Conservation (phyloP, 2,329 filamentous ascomycete genomes). For the Daldinia sp. region DNA sequence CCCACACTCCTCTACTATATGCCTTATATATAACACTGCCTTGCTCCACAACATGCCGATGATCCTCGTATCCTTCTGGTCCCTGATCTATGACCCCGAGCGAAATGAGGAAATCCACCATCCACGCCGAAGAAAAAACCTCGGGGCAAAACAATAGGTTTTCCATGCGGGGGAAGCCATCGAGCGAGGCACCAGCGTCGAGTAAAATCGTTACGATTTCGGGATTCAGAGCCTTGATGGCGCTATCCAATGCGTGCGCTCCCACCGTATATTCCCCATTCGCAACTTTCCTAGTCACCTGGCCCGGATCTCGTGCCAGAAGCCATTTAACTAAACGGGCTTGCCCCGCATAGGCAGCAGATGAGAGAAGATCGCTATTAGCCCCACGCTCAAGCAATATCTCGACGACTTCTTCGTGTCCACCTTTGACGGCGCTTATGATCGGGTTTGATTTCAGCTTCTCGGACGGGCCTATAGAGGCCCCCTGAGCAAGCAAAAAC, state of each 20-base stretch:
- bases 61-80: neutral
- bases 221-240: neutral
- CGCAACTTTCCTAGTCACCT: neutral
- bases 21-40: neutral
- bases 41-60: neutral
- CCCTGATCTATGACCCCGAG: neutral
- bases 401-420: slow-evolving; percentile 3
- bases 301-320: neutral
- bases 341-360: neutral
- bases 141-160: no score
- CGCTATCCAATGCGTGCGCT: neutral
- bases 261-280: neutral
- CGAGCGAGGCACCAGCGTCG: slow-evolving; percentile 11
- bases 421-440: neutral
- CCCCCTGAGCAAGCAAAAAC: neutral
- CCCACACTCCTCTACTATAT: neutral
- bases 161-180: neutral
- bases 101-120: slow-evolving; percentile 1
- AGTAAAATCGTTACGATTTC: neutral
- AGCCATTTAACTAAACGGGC: neutral
- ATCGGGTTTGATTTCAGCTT: neutral
- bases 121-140: neutral
- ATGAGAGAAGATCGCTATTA: neutral
- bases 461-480: neutral
- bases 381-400: neutral